Evolutionary conservation across 768 basidiomycete species (phyloP).

Genomic region (Tremella fuciformis): DNA sequence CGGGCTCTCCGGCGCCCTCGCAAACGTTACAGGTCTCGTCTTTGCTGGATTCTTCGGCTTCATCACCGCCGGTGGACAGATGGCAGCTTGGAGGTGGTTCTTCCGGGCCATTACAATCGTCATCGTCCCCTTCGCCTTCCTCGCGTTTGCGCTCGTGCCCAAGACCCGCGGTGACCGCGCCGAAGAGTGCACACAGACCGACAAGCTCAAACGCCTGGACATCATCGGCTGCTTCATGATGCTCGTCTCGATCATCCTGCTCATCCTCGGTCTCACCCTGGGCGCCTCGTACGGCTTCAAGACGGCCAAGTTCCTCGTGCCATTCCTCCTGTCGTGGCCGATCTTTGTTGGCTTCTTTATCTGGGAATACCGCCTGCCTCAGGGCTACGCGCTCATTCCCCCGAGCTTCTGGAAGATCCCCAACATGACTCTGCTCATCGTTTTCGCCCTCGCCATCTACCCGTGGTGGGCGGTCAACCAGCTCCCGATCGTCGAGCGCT

Average conservation of each 20-base stretch:
- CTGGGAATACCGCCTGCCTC: conserved; percentile 36
- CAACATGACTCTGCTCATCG: conserved; percentile 45
- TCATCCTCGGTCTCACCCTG: conserved; percentile 47
- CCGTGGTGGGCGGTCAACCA: conserved; percentile 41
- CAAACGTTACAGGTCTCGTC: conserved; percentile 26
- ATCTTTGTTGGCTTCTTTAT: conserved; percentile 45
- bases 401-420: conserved; percentile 45
- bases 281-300: conserved; percentile 48
- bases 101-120: conserved; percentile 25
- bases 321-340: conserved; percentile 40
- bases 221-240: conserved; percentile 38
- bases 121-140: conserved; percentile 21
- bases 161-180: conserved; percentile 18
- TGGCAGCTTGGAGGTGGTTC: conserved; percentile 40
- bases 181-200: conserved; percentile 3
- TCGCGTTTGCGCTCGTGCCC: conserved; percentile 20
- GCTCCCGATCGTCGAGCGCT: conserved; percentile 34
- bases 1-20: conserved; percentile 25
- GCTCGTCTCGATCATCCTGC: conserved; percentile 41
- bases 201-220: conserved; percentile 41
- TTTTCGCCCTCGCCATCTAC: conserved; percentile 44
- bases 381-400: conserved; percentile 44
- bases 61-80: conserved; percentile 24
- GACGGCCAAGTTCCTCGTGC: conserved; percentile 41
- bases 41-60: conserved; percentile 30